A percentile compares a stretch with the other conserved stretches of the same genome.
phyloP scores from a whole-genome alignment of 306 rosid species.

The Malus orientalis region DNA sequence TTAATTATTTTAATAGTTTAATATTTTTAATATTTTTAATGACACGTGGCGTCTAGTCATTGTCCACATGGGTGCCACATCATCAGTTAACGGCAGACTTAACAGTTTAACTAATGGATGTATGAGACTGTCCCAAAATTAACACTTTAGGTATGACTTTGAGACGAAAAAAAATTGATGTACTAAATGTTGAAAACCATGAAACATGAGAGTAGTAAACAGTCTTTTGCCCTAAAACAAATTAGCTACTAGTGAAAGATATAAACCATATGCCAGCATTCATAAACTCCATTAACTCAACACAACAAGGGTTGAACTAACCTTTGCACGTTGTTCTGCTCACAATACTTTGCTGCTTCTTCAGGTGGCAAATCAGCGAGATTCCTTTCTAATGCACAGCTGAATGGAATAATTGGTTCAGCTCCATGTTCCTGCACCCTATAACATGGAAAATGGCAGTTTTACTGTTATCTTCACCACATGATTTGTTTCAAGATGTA shows the following conservation, averaged over 20 bases:
- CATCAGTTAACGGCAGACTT: no score
- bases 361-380: conserved; percentile 76
- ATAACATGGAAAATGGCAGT: conserved; percentile 14
- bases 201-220: no score
- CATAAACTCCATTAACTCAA: not conserved
- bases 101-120: no score
- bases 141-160: no score
- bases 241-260: not conserved
- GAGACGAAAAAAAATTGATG: no score
- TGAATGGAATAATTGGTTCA: conserved; percentile 81
- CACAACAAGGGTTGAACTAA: conserved; percentile 15
- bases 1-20: no score
- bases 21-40: no score
- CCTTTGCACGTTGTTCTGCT: conserved; percentile 87
- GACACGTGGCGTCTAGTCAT: no score
- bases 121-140: no score
- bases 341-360: conserved; percentile 79
- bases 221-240: not conserved
- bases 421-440: conserved; percentile 99
- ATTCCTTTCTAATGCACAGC: conserved; percentile 77
- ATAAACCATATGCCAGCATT: not conserved
- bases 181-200: no score
- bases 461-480: conserved; percentile 6
- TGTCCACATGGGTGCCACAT: no score
- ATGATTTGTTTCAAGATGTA: not conserved